Conservation (phyloP, 208 protist genomes). For the Herpetomonas samuelpessoai region DNA sequence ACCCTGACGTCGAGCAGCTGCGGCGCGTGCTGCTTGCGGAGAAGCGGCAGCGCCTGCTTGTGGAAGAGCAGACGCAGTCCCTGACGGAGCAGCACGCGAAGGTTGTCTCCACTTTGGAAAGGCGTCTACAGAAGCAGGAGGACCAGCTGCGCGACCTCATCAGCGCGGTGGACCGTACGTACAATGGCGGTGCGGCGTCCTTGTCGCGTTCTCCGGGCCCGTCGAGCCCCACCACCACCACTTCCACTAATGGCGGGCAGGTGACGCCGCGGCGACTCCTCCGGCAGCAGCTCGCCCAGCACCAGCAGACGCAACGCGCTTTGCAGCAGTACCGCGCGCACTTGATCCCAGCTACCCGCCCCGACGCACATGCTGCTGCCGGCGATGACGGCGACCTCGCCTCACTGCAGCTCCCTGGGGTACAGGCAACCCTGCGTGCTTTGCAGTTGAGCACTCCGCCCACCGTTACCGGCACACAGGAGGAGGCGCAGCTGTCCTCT, state of each 20-base stretch:
- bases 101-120: slow-evolving; percentile 68
- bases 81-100: slow-evolving; percentile 80
- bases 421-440: slow-evolving; percentile 25
- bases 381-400: slow-evolving; percentile 1
- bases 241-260: not conserved
- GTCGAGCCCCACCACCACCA: not conserved
- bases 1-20: slow-evolving; percentile 28
- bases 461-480: not conserved
- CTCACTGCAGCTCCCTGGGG: slow-evolving; percentile 24
- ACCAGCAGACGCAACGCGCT: slow-evolving; percentile 52
- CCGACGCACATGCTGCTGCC: not conserved
- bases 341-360: slow-evolving; percentile 3
- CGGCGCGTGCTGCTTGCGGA: slow-evolving; percentile 54
- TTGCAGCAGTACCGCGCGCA: slow-evolving; percentile 46
- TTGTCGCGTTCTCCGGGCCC: not conserved
- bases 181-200: slow-evolving; percentile 14
- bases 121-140: slow-evolving; percentile 72
- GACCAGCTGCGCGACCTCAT: slow-evolving; percentile 67
- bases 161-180: slow-evolving; percentile 31
- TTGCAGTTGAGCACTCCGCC: slow-evolving; percentile 32
- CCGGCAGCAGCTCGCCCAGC: slow-evolving; percentile 60
- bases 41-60: slow-evolving; percentile 73
- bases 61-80: slow-evolving; percentile 81
- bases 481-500: not conserved
- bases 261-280: slow-evolving; percentile 51